Base-by-base conservation (phyloP, 169 alveolate species). In the Theileria luwenshuni region DNA sequence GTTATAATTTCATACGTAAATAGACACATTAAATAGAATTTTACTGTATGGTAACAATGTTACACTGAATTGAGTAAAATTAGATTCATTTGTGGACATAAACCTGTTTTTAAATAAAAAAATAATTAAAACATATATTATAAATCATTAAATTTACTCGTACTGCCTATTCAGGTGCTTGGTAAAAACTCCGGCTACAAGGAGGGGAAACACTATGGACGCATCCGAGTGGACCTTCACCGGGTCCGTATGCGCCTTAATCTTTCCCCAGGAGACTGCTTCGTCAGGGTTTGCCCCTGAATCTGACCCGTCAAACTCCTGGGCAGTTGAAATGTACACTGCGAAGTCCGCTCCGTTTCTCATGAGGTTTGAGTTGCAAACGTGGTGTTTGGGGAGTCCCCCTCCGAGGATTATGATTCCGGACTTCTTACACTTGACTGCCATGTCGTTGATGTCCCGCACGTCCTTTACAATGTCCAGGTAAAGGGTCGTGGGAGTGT, bases 201-300 rank as follows among this genome's bases (percentile, higher is more conserved):
- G 74, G 43, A 97, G 83, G n/a, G 99, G 99, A 74, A 96, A 95
- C 13, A 95, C 94, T 25, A 96, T 74, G 19, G 98, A 86, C 12
- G 98, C 97, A 68, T 97, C 99, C 28, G 97, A 95, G 77, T 91
- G 96, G n/a, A 98, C 96, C 91, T 98, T 98, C 43, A 97, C 98
- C 47, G 98, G 99, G 68, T 90, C 76, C 21, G 98, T 94, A 45
- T 93, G 94, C 13, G 94, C 83, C 81, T 94, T 95, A 62, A 98
- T 96, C 91, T 98, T 98, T 10, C 99, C 99, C 99, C 99, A 97
- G 77, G 98, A 92, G 43, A 96, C 96, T 30, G 99, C 99, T 86
- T 98, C 99, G 80, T 98, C 99, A 7, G 99, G 99, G 61, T 95
- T 92, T 19, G 99, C 99, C 13, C 99, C 99, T 41, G 99, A 93